Percentiles rank a stretch among this genome's conserved stretches.
phyloP scores from a whole-genome alignment of 2,329 filamentous ascomycete genomes.

The Keithomyces neogunnii region DNA sequence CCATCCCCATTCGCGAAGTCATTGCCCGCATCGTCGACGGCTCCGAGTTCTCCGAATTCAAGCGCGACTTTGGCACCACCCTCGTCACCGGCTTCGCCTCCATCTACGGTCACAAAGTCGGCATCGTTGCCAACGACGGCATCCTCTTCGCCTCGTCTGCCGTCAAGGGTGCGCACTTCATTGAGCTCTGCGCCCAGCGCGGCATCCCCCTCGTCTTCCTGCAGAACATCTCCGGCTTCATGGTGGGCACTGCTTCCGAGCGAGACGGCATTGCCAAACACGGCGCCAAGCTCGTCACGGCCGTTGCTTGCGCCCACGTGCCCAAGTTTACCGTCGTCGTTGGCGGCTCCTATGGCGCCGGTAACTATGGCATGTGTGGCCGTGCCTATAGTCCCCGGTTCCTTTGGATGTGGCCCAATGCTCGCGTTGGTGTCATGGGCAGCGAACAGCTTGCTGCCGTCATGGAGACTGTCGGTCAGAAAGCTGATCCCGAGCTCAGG shows the following conservation, averaged over 20 bases:
- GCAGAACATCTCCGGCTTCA: slow-evolving; percentile 96
- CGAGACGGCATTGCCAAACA: slow-evolving; percentile 96
- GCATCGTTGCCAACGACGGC: slow-evolving; percentile 92
- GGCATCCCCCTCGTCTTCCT: slow-evolving; percentile 86
- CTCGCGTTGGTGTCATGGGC: slow-evolving; percentile 95
- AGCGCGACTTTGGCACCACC: slow-evolving; percentile 79
- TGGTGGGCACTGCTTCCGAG: slow-evolving; percentile 91
- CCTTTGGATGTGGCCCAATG: slow-evolving; percentile 96
- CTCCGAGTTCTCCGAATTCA: slow-evolving; percentile 88
- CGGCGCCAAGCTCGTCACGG: slow-evolving; percentile 91
- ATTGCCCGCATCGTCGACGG: slow-evolving; percentile 91
- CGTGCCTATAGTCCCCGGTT: slow-evolving; percentile 87
- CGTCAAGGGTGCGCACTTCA: slow-evolving; percentile 93
- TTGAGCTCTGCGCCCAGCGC: slow-evolving; percentile 86
- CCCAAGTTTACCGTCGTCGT: slow-evolving; percentile 96
- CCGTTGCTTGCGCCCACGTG: slow-evolving; percentile 86
- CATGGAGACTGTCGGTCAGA: slow-evolving; percentile 89
- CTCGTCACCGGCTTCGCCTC: slow-evolving; percentile 85
- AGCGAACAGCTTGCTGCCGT: slow-evolving; percentile 83
- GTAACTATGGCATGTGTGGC: slow-evolving; percentile 98
- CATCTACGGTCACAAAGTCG: slow-evolving; percentile 85
- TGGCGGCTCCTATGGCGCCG: slow-evolving; percentile 86
- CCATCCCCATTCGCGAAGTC: slow-evolving; percentile 79
- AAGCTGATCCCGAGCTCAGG: slow-evolving; percentile 70
- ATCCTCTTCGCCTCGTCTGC: slow-evolving; percentile 86